phyloP scores from a whole-genome alignment of 2,329 filamentous ascomycete genomes.

The Fusarium siculi region DNA sequence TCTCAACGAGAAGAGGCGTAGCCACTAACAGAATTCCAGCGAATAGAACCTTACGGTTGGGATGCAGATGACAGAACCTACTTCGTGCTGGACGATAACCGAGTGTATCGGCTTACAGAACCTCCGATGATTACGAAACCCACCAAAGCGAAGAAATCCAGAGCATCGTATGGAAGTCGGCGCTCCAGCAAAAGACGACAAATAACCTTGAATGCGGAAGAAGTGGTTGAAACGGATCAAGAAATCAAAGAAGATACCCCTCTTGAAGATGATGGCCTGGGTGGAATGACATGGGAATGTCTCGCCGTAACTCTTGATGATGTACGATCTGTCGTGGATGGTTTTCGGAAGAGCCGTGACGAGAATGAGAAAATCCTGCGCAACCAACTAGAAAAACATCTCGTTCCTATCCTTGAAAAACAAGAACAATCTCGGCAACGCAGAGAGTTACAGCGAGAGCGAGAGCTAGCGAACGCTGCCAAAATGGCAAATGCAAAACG shows the following conservation, averaged over 20 bases:
- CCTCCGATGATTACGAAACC: conserved; percentile 72
- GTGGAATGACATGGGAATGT: conserved; percentile 89
- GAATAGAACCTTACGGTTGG: conserved; percentile 87
- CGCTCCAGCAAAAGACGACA: conserved; percentile 80
- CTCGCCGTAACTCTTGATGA: conserved; percentile 84
- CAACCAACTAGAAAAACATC: conserved; percentile 77
- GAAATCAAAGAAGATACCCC: conserved; percentile 46
- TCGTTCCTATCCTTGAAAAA: conserved; percentile 86
- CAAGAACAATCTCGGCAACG: conserved; percentile 79
- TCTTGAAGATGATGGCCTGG: conserved; percentile 71
- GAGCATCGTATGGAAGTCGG: conserved; percentile 59
- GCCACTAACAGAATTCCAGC: conserved; percentile 53
- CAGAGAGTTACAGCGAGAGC: conserved; percentile 74
- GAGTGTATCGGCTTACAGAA: conserved; percentile 89
- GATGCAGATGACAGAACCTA: conserved; percentile 88
- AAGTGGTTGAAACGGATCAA: conserved; percentile 51
- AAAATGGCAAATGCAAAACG: conserved; percentile 94
- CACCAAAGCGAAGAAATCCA: conserved; percentile 73
- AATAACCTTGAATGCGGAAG: conserved; percentile 52
- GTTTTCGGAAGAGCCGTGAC: conserved; percentile 80
- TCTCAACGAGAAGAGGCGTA: background rate
- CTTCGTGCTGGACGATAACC: conserved; percentile 92
- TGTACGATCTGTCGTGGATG: conserved; percentile 75
- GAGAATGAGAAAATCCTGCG: conserved; percentile 84
- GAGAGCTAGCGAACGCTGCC: conserved; percentile 82